Conservation (phyloP, 768 basidiomycete species). For the Lactarius evosmus region DNA sequence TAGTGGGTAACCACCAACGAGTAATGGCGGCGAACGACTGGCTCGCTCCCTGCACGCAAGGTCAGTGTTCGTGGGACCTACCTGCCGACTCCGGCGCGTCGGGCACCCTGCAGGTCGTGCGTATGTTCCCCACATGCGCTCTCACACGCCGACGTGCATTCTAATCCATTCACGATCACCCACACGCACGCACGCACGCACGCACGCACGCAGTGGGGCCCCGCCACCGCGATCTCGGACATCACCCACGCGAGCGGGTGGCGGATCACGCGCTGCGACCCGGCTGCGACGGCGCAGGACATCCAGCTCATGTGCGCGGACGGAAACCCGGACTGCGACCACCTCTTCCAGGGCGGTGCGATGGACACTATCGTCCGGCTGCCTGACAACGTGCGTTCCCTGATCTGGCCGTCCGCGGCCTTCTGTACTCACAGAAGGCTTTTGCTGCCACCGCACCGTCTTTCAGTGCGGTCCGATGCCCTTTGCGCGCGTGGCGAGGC, state of each 20-base stretch:
- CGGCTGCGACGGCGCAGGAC: not conserved
- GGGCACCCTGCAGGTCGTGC: conserved; percentile 15
- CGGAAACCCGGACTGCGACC: conserved; percentile 16
- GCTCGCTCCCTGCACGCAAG: conserved; percentile 15
- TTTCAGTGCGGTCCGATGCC: conserved; percentile 12
- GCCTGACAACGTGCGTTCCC: conserved; percentile 17
- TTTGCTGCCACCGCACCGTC: too few species aligned
- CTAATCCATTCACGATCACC: not conserved
- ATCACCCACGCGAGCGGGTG: conserved; percentile 17
- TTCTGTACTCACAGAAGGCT: not conserved
- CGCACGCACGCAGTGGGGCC: conserved; percentile 14
- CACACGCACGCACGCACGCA: too few species aligned
- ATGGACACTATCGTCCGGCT: conserved; percentile 29
- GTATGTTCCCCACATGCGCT: not conserved
- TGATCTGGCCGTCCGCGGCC: not conserved
- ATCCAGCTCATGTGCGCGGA: conserved; percentile 14
- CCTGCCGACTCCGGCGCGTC: conserved; percentile 1
- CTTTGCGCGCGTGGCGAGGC: conserved; percentile 1
- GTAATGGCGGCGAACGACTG: conserved; percentile 18
- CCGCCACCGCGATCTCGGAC: conserved; percentile 19
- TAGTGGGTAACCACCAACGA: not conserved
- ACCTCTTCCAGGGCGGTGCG: conserved; percentile 25
- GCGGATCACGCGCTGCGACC: conserved; percentile 14
- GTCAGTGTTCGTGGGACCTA: conserved; percentile 17
- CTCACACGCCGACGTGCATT: not conserved